These are phyloP conservation scores for Calvatia gigantea DNA, from an alignment of 768 basidiomycete species.

Conservation along the genomic window DNA sequence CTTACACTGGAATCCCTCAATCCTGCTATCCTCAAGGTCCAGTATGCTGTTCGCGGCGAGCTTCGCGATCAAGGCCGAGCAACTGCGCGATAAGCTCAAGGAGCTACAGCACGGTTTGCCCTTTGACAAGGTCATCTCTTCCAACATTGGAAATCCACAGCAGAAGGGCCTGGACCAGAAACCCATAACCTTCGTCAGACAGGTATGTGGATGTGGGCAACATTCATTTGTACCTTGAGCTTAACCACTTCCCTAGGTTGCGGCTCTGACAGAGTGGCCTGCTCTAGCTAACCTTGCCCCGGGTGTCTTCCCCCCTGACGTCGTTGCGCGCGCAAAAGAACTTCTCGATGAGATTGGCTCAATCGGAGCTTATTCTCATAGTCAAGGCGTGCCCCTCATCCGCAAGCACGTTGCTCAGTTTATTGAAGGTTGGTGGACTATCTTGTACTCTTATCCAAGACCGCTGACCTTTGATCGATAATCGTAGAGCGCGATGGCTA, in stretches of 20 bases:
- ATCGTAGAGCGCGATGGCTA: slow-evolving; percentile 82
- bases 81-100: slow-evolving; percentile 69
- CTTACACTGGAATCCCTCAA: slow-evolving; percentile 77
- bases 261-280: slow-evolving; percentile 91
- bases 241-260: slow-evolving; percentile 53
- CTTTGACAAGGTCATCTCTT: slow-evolving; percentile 85
- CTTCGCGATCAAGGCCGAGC: slow-evolving; percentile 93
- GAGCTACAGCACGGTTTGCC: slow-evolving; percentile 58
- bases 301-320: slow-evolving; percentile 81
- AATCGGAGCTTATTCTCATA: slow-evolving; percentile 93
- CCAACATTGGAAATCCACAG: slow-evolving; percentile 98
- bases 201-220: slow-evolving; percentile 43
- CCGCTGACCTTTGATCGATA: background rate
- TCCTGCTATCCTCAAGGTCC: slow-evolving; percentile 78
- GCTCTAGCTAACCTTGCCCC: slow-evolving; percentile 74
- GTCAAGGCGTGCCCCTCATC: slow-evolving; percentile 88
- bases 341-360: slow-evolving; percentile 86
- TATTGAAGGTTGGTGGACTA: slow-evolving; percentile 62
- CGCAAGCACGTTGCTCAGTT: slow-evolving; percentile 86
- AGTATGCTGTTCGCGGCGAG: slow-evolving; percentile 97
- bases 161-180: slow-evolving; percentile 92
- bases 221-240: background rate
- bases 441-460: slow-evolving; percentile 5
- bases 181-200: slow-evolving; percentile 88
- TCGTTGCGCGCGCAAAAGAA: slow-evolving; percentile 76